Evolutionary conservation across 495 filamentous ascomycete species (phyloP), one percentile per base, ranked within the genome.

Genomic region (Penicillium antarcticum): DNA sequence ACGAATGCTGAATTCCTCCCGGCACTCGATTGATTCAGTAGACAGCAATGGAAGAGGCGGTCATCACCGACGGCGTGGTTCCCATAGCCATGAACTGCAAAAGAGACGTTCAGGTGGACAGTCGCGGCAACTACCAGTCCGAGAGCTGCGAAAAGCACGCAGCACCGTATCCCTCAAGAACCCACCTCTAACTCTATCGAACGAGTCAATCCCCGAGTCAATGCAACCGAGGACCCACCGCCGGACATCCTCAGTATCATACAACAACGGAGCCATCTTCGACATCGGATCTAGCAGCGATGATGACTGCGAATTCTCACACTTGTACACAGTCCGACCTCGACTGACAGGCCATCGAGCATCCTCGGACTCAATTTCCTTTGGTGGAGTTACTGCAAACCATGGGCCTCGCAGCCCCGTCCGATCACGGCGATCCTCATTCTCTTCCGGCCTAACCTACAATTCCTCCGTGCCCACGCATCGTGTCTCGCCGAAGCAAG

Each of bases 101-200:
- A 47, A 48, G 7, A 67, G 62, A 29, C 51, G 35, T 2, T 43
- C 52, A 1, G 50, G 41, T 44, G 44, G 53, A 10, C 55, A 61
- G 17, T 60, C 56, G 5, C 46, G n/a, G 11, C 49, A 52, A n/a
- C 51, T 41, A 41, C 42, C 52, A 8, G 23, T 50, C 9, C 51
- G 52, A 7, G 45, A 58, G 19, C 35, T 70, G 10, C 40, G 58
- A 37, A 72, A 73, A 39, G 62, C 70, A 10, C 65, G 62, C 29
- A 75, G 70, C 32, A 65, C 58, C 2, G 39, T 68, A n/a, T 69
- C 64, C 0, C 54, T 70, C 12, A 65, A 71, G 29, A 45, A 62
- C 14, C 60, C 65, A 13, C 35, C 50, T 34, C 42, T 52, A 12
- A 47, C 46, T n/a, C 44, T 42, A 4, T 33, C 47, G 19, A 55